These are phyloP conservation scores for Beta lomatogona DNA, from an alignment of 179 eudicot genomes.

Conservation along the genomic window DNA sequence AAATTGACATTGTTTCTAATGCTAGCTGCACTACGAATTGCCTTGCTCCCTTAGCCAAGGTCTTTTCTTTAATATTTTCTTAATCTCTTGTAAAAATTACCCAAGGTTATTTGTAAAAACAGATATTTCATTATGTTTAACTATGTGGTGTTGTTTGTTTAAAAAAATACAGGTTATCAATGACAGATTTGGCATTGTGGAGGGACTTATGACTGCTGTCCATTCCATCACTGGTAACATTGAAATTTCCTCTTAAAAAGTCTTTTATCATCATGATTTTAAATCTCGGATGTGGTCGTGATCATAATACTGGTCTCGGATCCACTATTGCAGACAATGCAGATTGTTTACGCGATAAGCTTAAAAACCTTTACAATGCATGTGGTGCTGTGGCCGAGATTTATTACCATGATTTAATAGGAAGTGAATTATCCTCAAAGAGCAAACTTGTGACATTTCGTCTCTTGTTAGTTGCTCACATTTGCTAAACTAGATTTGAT, in stretches of 20 bases:
- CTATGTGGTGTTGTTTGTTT: not conserved
- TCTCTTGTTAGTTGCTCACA: not conserved
- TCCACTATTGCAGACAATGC: not conserved
- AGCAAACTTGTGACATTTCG: not conserved
- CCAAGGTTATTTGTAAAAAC: not conserved
- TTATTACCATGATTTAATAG: not conserved
- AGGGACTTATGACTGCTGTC: conserved; percentile 83
- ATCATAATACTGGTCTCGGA: not conserved
- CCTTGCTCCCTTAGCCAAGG: conserved; percentile 85
- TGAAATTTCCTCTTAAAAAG: not conserved
- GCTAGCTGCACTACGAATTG: conserved; percentile 88
- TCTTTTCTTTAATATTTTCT: conserved; percentile 12
- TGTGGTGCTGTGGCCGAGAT: not conserved
- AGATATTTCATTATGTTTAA: not conserved
- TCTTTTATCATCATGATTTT: not conserved
- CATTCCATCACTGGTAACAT: conserved; percentile 67
- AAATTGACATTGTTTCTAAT: conserved; percentile 68
- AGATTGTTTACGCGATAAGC: not conserved
- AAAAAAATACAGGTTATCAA: conserved; percentile 47
- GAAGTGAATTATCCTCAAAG: not conserved
- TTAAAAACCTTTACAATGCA: not conserved
- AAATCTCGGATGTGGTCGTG: not conserved
- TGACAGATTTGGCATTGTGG: conserved; percentile 81
- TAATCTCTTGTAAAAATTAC: not conserved
- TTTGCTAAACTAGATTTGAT: not conserved